Conservation (phyloP, 2,329 filamentous ascomycete genomes). For the Paracamarosporium sp. region DNA sequence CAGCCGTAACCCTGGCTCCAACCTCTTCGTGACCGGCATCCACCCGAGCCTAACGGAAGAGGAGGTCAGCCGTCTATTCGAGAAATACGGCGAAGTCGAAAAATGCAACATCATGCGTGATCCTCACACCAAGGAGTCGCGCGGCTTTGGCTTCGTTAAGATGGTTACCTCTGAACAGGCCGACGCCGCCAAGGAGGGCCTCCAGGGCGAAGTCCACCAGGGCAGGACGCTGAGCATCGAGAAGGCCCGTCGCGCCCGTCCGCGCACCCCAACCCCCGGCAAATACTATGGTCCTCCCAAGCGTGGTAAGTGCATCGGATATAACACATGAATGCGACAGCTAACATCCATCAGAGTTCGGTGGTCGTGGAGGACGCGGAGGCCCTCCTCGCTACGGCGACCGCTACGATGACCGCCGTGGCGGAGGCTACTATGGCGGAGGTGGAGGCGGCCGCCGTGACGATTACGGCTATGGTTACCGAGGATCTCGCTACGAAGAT, state of each 20-base stretch:
- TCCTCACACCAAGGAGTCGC: constrained; percentile 97
- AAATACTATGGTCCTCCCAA: constrained; percentile 99
- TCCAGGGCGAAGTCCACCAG: constrained; percentile 94
- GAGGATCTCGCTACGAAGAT: constrained; percentile 46
- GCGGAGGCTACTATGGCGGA: constrained; percentile 48
- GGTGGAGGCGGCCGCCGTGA: constrained; percentile 50
- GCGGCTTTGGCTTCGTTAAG: constrained; percentile 98
- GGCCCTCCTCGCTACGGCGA: constrained; percentile 59
- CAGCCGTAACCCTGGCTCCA: constrained; percentile 90
- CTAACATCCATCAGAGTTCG: constrained; percentile 49
- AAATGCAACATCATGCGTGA: constrained; percentile 99
- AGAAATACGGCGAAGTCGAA: constrained; percentile 98
- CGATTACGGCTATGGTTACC: constrained; percentile 46
- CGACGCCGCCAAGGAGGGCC: constrained; percentile 93
- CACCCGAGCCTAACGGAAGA: constrained; percentile 89
- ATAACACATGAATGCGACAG: constrained; percentile 10
- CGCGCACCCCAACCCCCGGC: constrained; percentile 94
- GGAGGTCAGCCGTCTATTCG: constrained; percentile 92
- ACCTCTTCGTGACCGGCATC: constrained; percentile 98
- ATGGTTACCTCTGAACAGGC: constrained; percentile 96
- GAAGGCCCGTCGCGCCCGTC: constrained; percentile 94
- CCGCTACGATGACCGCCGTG: constrained; percentile 57
- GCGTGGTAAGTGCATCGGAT: constrained; percentile 71
- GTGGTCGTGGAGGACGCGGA: constrained; percentile 55
- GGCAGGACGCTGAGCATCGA: constrained; percentile 97